These are phyloP conservation scores for Royoungia palumana DNA, from an alignment of 768 basidiomycete genomes.

Conservation along the genomic window DNA sequence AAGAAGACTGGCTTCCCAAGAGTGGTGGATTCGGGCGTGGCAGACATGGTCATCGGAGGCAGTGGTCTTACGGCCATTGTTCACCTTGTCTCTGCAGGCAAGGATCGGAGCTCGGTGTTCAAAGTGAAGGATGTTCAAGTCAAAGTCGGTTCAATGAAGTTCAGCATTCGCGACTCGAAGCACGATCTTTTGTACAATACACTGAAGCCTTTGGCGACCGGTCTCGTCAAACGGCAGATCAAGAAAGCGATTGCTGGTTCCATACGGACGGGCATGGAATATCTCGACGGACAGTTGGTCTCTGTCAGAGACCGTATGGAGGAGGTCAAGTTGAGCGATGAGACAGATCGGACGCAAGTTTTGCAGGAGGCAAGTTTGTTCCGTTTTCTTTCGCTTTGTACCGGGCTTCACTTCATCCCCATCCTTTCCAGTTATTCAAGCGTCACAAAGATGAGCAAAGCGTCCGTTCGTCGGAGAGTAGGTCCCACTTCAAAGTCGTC, in stretches of 20 bases:
- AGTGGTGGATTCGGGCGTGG: conserved; percentile 77
- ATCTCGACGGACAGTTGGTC: conserved; percentile 86
- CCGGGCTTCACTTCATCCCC: not conserved
- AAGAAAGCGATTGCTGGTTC: conserved; percentile 60
- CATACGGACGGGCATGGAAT: conserved; percentile 78
- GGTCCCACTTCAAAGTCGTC: conserved; percentile 80
- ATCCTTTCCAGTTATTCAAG: conserved; percentile 50
- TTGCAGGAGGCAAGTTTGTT: conserved; percentile 54
- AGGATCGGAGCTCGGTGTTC: conserved; percentile 69
- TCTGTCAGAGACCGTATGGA: conserved; percentile 80
- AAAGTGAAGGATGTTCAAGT: conserved; percentile 67
- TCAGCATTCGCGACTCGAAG: conserved; percentile 87
- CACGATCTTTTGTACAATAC: conserved; percentile 89
- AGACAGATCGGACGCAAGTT: conserved; percentile 43
- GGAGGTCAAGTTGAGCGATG: conserved; percentile 49
- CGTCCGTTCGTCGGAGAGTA: conserved; percentile 37
- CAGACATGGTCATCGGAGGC: conserved; percentile 83
- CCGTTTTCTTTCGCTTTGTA: too few species aligned
- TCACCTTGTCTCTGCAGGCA: conserved; percentile 56
- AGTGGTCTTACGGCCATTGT: conserved; percentile 71
- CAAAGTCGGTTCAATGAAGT: conserved; percentile 85
- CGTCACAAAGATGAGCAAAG: conserved; percentile 49
- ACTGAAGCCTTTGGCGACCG: conserved; percentile 72
- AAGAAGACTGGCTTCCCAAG: conserved; percentile 84
- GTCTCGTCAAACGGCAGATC: conserved; percentile 74